Percentiles rank a stretch among this genome's conserved stretches.
Evolutionary conservation across 345 rosid species (phyloP).

Genomic region (Dovyalis caffra): DNA sequence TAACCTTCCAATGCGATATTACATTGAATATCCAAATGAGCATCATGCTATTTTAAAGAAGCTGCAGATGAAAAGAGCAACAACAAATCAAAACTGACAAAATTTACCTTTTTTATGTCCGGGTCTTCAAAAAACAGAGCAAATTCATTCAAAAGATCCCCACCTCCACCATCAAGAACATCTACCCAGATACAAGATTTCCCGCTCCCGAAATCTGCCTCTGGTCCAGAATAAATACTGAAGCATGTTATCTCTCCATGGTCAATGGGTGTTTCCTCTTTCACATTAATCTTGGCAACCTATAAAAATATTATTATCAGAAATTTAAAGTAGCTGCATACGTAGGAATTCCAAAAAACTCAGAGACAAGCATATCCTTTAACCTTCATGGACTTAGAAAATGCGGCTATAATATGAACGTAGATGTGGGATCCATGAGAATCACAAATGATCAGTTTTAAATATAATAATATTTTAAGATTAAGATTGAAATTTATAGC

Average conservation of each 20-base stretch:
- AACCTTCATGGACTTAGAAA: neutral
- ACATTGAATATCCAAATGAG: neutral
- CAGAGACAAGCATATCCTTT: neutral
- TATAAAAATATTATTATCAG: slow-evolving; percentile 34
- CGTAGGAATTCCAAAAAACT: neutral
- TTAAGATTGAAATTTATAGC: neutral
- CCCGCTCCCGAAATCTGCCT: slow-evolving; percentile 78
- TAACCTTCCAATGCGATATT: neutral
- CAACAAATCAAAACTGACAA: neutral
- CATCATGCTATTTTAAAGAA: slow-evolving; percentile 8
- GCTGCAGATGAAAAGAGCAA: neutral
- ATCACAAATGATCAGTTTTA: neutral
- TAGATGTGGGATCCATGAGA: neutral
- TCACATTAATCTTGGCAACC: slow-evolving; percentile 88
- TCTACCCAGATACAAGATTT: slow-evolving; percentile 95
- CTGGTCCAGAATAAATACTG: slow-evolving; percentile 81
- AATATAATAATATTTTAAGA: neutral
- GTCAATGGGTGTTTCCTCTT: slow-evolving; percentile 80
- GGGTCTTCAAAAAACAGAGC: slow-evolving; percentile 69
- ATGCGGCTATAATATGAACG: neutral
- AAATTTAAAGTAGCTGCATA: slow-evolving; percentile 13
- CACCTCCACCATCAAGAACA: slow-evolving; percentile 84
- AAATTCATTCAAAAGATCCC: slow-evolving; percentile 59
- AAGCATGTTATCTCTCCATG: slow-evolving; percentile 90
- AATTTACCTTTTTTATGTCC: slow-evolving; percentile 61